phyloP scores from a whole-genome alignment of 2,329 filamentous ascomycete genomes.

The Fusarium guadeloupense region DNA sequence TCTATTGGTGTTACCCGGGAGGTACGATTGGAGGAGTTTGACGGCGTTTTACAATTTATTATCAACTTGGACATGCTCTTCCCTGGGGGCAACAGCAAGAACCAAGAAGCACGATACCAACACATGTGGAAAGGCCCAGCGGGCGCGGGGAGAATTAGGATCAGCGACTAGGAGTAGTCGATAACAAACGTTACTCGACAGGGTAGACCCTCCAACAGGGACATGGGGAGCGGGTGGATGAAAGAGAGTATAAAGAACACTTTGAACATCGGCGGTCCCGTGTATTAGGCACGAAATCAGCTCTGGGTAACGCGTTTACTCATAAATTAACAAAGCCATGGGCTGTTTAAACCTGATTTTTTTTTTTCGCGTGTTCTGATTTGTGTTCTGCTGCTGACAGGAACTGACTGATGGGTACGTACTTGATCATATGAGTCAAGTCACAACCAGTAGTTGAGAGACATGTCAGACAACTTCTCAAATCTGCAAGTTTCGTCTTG shows the following conservation, averaged over 20 bases:
- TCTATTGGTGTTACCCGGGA: constrained; percentile 33
- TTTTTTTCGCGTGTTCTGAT: constrained; percentile 30
- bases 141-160: constrained; percentile 20
- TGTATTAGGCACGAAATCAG: constrained; percentile 35
- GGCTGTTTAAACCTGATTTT: constrained; percentile 34
- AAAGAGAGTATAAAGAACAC: constrained; percentile 24
- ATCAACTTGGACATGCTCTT: constrained; percentile 36
- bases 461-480: not conserved
- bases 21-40: constrained; percentile 42
- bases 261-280: constrained; percentile 24
- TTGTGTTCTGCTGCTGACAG: constrained; percentile 17
- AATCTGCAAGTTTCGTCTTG: constrained; percentile 12
- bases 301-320: constrained; percentile 38
- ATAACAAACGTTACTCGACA: not conserved
- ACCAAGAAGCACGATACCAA: constrained; percentile 43
- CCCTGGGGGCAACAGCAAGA: constrained; percentile 38
- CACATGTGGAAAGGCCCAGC: constrained; percentile 27
- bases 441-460: not conserved
- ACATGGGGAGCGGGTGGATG: constrained; percentile 11
- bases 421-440: constrained; percentile 19
- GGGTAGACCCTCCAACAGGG: constrained; percentile 13
- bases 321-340: constrained; percentile 39
- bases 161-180: constrained; percentile 27
- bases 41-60: constrained; percentile 40
- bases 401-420: constrained; percentile 19